Conservation (phyloP, 2,329 filamentous ascomycete genomes). For the Hypoxylon sp. region DNA sequence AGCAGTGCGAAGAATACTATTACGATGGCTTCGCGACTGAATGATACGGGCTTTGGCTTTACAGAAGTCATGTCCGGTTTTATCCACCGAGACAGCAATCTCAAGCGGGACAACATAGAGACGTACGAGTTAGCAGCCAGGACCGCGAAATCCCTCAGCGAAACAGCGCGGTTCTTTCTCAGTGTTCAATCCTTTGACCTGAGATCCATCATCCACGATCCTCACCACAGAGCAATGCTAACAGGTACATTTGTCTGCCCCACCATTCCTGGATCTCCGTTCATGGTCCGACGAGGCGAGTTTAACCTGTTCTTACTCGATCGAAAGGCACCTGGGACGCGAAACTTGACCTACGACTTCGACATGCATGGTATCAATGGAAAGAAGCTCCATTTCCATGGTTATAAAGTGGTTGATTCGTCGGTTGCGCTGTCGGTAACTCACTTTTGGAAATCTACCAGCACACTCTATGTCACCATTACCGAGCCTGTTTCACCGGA, state of each 20-base stretch:
- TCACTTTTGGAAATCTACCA: slow-evolving; percentile 71
- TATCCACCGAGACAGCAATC: slow-evolving; percentile 60
- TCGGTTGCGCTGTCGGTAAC: slow-evolving; percentile 66
- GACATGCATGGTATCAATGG: slow-evolving; percentile 68
- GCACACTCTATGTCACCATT: slow-evolving; percentile 71
- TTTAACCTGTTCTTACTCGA: slow-evolving; percentile 69
- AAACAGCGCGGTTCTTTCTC: slow-evolving; percentile 69
- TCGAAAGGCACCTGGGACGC: slow-evolving; percentile 65
- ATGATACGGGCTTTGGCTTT: slow-evolving; percentile 67
- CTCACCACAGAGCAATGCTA: slow-evolving; percentile 64
- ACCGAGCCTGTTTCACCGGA: slow-evolving; percentile 53
- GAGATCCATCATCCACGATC: slow-evolving; percentile 58
- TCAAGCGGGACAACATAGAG: slow-evolving; percentile 59
- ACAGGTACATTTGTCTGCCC: slow-evolving; percentile 71
- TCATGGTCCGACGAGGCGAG: slow-evolving; percentile 68
- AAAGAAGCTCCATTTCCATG: slow-evolving; percentile 67
- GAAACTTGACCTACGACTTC: slow-evolving; percentile 71
- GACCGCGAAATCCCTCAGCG: slow-evolving; percentile 64
- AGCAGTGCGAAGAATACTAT: slow-evolving; percentile 55
- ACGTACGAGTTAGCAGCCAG: slow-evolving; percentile 66
- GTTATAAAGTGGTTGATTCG: slow-evolving; percentile 72
- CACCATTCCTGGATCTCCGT: slow-evolving; percentile 66
- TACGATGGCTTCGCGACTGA: slow-evolving; percentile 56
- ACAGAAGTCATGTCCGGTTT: slow-evolving; percentile 74
- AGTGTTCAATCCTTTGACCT: slow-evolving; percentile 68